A percentile compares a stretch with the other conserved stretches of the same genome.
Evolutionary conservation across 2,329 filamentous ascomycete species (phyloP).

Genomic region (Ophiognomonia clavigignenti-juglandacearum): DNA sequence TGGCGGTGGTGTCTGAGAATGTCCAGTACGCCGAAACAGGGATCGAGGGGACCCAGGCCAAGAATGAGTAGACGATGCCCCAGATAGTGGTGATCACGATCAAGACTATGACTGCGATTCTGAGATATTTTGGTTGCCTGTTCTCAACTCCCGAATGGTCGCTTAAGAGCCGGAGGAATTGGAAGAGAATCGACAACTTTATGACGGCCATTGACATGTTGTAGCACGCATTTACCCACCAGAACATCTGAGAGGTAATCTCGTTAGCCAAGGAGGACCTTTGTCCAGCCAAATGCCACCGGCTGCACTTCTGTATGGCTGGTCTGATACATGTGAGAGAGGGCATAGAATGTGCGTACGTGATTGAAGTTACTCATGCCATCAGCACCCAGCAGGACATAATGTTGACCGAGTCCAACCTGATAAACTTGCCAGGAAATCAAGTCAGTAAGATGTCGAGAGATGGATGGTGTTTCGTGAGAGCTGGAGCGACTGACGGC

Average conservation of each 20-base stretch:
- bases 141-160: constrained; percentile 15
- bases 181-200: constrained; percentile 21
- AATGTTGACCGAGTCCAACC: constrained; percentile 7
- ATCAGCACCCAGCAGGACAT: constrained; percentile 1
- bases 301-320: background rate
- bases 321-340: background rate
- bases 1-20: background rate
- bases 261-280: too few species aligned
- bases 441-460: background rate
- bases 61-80: constrained; percentile 19
- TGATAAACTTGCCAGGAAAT: constrained; percentile 1
- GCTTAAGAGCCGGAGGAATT: constrained; percentile 22
- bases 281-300: background rate
- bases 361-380: constrained; percentile 10
- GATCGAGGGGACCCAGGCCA: constrained; percentile 21
- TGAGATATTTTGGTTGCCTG: constrained; percentile 16
- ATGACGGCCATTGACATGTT: constrained; percentile 20
- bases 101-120: constrained; percentile 13
- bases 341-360: background rate
- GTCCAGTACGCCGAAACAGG: constrained; percentile 19
- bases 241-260: constrained; percentile 17
- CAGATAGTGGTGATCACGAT: constrained; percentile 18
- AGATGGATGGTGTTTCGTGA: background rate
- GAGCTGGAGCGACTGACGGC: constrained; percentile 1
- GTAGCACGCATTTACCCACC: constrained; percentile 20